Evolutionary conservation across 208 protist species (phyloP), one percentile per base, ranked within the genome.

Genomic region (Sergeia podlipaevii): DNA sequence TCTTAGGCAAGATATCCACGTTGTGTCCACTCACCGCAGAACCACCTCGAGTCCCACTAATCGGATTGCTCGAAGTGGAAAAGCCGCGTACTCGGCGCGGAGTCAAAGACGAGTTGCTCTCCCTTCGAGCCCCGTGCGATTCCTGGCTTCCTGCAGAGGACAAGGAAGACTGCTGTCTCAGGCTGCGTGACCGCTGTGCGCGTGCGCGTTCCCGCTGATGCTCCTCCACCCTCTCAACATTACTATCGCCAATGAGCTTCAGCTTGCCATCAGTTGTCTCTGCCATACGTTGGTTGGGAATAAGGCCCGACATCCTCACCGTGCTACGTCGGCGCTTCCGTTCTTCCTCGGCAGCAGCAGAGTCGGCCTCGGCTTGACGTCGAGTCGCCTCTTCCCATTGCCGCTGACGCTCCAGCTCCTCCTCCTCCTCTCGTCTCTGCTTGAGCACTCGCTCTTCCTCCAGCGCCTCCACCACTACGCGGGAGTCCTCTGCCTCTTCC

Each of bases 151-250:
- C n/a, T n/a, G n/a, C n/a, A n/a, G n/a, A n/a, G n/a, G n/a, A n/a
- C n/a, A n/a, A n/a, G n/a, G n/a, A n/a, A n/a, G n/a, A n/a, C n/a
- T n/a, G n/a, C n/a, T n/a, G n/a, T n/a, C n/a, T n/a, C n/a, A n/a
- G n/a, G n/a, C n/a, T n/a, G n/a, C n/a, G n/a, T n/a, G n/a, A n/a
- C 0, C 43, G 37, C 21, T 83, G 70, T 23, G 39, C 15, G 8
- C 62, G 65, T 15, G 62, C 68, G 4, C 76, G 70, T 57, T 83
- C 59, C 4, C 70, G 65, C 48, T 44, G 27, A 10, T 57, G 70
- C 17, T 68, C 70, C 56, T 79, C 76, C 15, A 83, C 64, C 0
- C 55, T 60, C 15, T 15, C 65, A n/a, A 83, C 34, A 55, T 67
- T 38, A 2, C 65, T 65, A 41, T 83, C 70, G 17, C 70, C 70